phyloP scores from a whole-genome alignment of 2,329 filamentous ascomycete species.

The Ophiocordyceps polyrhachis-furcata region DNA sequence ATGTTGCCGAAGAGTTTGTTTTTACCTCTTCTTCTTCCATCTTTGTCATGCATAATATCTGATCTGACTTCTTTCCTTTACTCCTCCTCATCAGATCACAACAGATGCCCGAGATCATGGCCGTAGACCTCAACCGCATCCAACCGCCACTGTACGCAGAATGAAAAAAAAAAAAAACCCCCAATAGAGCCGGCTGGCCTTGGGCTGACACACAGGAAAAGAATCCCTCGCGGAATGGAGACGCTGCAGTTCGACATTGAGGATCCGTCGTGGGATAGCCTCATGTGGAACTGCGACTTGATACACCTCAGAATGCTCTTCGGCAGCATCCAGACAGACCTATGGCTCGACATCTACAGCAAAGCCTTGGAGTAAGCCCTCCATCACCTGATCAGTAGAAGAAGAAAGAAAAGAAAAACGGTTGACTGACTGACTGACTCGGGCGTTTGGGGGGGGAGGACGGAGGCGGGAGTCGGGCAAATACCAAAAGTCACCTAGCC shows the following conservation, averaged over 20 bases:
- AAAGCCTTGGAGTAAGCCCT: conserved; percentile 30
- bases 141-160: conserved; percentile 18
- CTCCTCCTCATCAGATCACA: conserved; percentile 7
- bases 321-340: conserved; percentile 50
- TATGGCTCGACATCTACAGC: conserved; percentile 55
- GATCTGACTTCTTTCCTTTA: too few relatives aligned
- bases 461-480: too few relatives aligned
- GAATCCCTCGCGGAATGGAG: conserved; percentile 44
- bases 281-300: conserved; percentile 47
- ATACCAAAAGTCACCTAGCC: conserved; percentile 48
- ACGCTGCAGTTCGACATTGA: conserved; percentile 57
- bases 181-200: too few relatives aligned
- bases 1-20: conserved; percentile 53
- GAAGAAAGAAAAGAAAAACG: too few relatives aligned
- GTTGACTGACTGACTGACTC: too few relatives aligned
- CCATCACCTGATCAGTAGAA: too few relatives aligned
- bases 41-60: neutral
- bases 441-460: too few relatives aligned
- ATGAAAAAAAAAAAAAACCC: too few relatives aligned
- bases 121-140: conserved; percentile 20
- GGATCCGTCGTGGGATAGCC: conserved; percentile 38
- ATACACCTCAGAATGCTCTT: conserved; percentile 66
- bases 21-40: neutral
- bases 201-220: conserved; percentile 15
- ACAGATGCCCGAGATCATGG: conserved; percentile 13